Base-by-base conservation (phyloP, 108 stramenopile species). In the Schizochytrium sp. region DNA sequence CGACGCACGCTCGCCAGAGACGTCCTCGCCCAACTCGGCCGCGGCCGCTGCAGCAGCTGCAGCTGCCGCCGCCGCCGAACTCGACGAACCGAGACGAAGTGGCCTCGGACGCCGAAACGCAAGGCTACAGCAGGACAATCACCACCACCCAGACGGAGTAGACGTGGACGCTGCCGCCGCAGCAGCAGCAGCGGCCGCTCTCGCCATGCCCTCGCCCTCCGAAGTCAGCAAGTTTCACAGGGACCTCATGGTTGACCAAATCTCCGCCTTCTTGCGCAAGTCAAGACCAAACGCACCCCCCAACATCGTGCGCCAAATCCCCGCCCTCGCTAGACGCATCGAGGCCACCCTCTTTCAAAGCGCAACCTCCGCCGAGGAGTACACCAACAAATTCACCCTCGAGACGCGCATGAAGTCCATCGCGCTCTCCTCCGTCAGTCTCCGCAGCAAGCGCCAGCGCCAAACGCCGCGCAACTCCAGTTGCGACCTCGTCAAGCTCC, bases 401-500 rank as follows among this genome's bases (percentile, higher is more conserved):
- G 76, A 83, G 76, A 53, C 76, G 23, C 6, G 76, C 43, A 83
- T 83, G 76, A 83, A 83, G 76, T 53, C 76, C 25, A 83, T 83
- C 23, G 76, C 76, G 51, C 51, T 53, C 3, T 83, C 76, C 45
- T 12, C 14, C 25, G 23, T 83, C 43, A 83, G 76, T 23, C 76
- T 53, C 12, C 45, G 76, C 23, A 25, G 23, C n/a, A 83, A 83
- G 51, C 76, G 76, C 4, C 76, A 83, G 76, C 45, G 76, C 48
- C 76, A 83, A 34, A 53, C 76, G 1, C 51, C 76, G 18, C 76
- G 76, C 19, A 83, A 83, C 51, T 83, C 76, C 19, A 83, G 76
- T 4, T 83, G 76, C 28, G 76, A 83, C 48, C 76, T 83, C 76
- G 76, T 83, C 76, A 83, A 83, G 23, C 76, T 83, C 2, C 76